Conservation (phyloP, 306 rosid species). For the Crataegus laevigata region DNA sequence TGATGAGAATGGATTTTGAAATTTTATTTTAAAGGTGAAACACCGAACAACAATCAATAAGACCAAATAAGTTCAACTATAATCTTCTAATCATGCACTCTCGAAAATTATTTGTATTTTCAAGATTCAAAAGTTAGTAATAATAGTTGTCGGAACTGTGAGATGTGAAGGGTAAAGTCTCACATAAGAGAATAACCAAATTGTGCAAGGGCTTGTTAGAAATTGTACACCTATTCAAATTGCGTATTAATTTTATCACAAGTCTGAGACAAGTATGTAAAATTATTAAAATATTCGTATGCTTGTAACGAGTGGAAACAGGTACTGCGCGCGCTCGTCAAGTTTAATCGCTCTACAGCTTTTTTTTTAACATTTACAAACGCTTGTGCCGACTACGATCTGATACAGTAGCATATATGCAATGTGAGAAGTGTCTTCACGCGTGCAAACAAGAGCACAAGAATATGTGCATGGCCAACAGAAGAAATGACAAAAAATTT, state of each 20-base stretch:
- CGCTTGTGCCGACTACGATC: not conserved
- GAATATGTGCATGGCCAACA: not conserved
- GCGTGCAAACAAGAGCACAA: not conserved
- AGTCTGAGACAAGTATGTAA: no score
- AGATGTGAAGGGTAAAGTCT: not conserved
- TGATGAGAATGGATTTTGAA: no score
- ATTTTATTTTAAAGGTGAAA: not conserved
- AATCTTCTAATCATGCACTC: not conserved
- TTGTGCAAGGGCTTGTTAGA: not conserved
- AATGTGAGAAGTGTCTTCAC: not conserved
- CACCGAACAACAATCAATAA: not conserved
- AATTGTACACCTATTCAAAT: not conserved
- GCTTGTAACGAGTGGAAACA: no score
- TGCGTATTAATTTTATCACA: no score
- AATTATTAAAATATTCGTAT: no score
- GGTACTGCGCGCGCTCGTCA: not conserved
- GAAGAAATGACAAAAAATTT: not conserved
- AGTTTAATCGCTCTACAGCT: not conserved
- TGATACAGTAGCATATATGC: not conserved
- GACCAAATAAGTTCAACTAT: not conserved
- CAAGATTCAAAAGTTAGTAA: not conserved
- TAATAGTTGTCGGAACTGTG: not conserved
- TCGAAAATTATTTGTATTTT: not conserved
- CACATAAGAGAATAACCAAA: not conserved
- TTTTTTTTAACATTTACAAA: no score